Evolutionary conservation across 768 basidiomycete genomes (phyloP), one percentile per base, ranked within the genome.

Genomic region (Arthromyces matolae): DNA sequence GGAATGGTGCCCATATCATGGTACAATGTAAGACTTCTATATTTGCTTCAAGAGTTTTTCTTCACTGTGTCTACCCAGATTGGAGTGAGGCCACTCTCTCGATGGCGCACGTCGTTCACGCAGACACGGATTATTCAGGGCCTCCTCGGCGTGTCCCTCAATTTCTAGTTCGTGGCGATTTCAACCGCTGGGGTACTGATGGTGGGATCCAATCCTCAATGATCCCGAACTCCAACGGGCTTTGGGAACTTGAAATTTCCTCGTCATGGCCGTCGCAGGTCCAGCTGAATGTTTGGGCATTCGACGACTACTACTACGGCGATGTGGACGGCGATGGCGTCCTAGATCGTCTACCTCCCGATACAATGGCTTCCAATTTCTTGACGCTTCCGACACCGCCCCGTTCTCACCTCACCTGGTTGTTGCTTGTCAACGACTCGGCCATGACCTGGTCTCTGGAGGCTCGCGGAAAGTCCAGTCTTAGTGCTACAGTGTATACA

Each of bases 141-240:
- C 62, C 68, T 31, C 67, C 71, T 41, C 85, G 93, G 58, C 86
- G 91, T 20, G 85, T 89, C 23, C 93, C 93, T 20, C 91, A 93
- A 58, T 74, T 94, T 56, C 70, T 96, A 44, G 88, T 82, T 36
- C 86, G 93, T 56, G 93, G 93, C 38, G 82, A 84, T 0, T 96
- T 90, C 78, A 96, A 96, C 60, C 68, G 77, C 28, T 96, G 92
- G 91, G 93, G 93, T 46, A 93, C 81, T 62, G 93, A 96, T 69
- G 71, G 81, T 47, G 93, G 93, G 58, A 78, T 92, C 34, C 54
- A 78, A 1, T 77, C 87, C 31, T 56, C 77, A 53, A 90, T 95
- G 86, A 68, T 64, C 23, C 79, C 81, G 49, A 76, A 76, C 39
- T 65, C 69, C 5, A 76, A 89, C 37, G 78, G 84, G 42, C 71